Percentiles rank a stretch among this genome's conserved stretches.
Conservation (phyloP, 495 filamentous ascomycete genomes). For the Apodospora peruviana region DNA sequence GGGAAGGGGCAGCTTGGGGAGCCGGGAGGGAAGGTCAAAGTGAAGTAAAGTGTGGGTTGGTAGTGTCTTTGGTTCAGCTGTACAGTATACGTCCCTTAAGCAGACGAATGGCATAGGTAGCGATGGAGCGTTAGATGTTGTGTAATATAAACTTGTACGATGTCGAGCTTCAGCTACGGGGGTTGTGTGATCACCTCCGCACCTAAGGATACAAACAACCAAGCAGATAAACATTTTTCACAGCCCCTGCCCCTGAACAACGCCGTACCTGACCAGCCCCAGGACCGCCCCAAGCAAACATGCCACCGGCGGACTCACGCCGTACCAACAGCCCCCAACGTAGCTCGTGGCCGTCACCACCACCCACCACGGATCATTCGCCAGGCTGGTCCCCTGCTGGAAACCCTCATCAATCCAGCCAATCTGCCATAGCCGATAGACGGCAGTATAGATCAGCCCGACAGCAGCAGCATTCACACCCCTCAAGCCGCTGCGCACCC, state of each 20-base stretch:
- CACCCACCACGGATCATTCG: constrained; percentile 68
- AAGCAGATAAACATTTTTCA: too few species aligned
- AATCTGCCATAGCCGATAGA: constrained; percentile 76
- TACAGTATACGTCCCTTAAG: too few species aligned
- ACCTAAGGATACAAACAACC: too few species aligned
- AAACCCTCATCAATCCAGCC: constrained; percentile 58
- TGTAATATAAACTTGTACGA: too few species aligned
- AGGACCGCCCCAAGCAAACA: constrained; percentile 62
- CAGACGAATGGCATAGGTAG: too few species aligned
- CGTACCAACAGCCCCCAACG: constrained; percentile 57
- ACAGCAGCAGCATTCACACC: constrained; percentile 75
- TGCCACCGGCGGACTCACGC: constrained; percentile 50
- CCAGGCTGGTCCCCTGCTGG: constrained; percentile 52
- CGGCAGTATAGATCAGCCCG: constrained; percentile 76
- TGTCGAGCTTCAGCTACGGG: too few species aligned
- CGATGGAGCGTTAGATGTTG: too few species aligned
- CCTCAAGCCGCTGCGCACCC: constrained; percentile 53
- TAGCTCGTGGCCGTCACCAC: constrained; percentile 61
- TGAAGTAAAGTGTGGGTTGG: too few species aligned
- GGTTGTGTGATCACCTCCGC: too few species aligned
- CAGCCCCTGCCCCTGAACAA: constrained; percentile 18
- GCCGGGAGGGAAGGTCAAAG: too few species aligned
- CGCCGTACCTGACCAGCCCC: constrained; percentile 63
- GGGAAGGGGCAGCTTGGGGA: too few species aligned
- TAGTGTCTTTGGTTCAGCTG: too few species aligned